Evolutionary conservation across 306 rosid species (phyloP).

Genomic region (Prunus padus): DNA sequence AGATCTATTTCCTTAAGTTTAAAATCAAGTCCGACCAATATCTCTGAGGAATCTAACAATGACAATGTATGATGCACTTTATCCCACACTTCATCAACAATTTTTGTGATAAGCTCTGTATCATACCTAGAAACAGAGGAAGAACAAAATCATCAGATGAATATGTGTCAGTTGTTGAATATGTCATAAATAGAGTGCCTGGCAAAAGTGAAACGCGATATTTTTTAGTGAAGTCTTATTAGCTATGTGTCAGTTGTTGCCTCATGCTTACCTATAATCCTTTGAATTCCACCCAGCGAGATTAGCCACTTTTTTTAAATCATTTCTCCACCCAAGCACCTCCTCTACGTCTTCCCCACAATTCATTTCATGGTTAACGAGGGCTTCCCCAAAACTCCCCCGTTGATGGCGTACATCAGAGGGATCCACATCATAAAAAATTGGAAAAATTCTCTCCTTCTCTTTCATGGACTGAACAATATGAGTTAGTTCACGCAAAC

Average conservation of each 20-base stretch:
- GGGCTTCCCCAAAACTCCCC: not conserved
- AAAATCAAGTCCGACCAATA: not conserved
- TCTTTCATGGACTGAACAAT: not conserved
- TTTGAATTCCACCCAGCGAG: too few relatives aligned
- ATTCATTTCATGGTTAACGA: not conserved
- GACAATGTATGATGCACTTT: not conserved
- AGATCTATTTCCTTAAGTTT: not conserved
- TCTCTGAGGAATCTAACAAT: not conserved
- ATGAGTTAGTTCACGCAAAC: not conserved
- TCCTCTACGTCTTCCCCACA: too few relatives aligned
- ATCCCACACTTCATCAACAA: not conserved
- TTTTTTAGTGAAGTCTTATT: too few relatives aligned
- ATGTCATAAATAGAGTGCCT: too few relatives aligned
- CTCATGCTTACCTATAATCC: too few relatives aligned
- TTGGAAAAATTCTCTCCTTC: not conserved
- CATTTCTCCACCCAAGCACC: too few relatives aligned
- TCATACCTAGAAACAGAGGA: not conserved
- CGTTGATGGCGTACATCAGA: not conserved
- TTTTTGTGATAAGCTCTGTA: not conserved
- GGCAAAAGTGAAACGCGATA: too few relatives aligned
- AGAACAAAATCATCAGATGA: too few relatives aligned
- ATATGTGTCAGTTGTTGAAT: too few relatives aligned
- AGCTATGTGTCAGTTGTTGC: too few relatives aligned
- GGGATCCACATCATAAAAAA: not conserved
- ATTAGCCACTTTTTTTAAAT: too few relatives aligned